Percentiles rank a stretch among this genome's conserved stretches.
Conservation (phyloP, 352 stramenopile genomes). For the Phytophthora colocasiae region DNA sequence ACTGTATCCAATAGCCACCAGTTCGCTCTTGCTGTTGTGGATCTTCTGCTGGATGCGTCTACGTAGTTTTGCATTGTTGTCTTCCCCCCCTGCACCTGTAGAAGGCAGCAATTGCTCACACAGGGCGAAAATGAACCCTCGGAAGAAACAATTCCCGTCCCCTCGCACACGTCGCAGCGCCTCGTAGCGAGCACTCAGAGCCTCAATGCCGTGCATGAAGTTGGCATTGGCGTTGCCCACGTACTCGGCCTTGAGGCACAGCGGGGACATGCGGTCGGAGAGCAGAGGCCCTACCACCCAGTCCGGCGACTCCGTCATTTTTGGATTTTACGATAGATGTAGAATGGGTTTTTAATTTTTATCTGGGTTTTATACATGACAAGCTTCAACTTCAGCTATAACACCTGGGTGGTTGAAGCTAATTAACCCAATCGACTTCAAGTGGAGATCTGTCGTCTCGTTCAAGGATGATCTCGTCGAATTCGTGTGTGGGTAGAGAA, state of each 20-base stretch:
- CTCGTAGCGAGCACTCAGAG: constrained; percentile 71
- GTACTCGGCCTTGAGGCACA: constrained; percentile 75
- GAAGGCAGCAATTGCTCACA: constrained; percentile 76
- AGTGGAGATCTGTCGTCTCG: constrained; percentile 22
- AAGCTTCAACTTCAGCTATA: constrained; percentile 1
- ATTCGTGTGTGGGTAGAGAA: constrained; percentile 1
- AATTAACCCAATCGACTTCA: constrained; percentile 33
- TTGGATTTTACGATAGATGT: no score
- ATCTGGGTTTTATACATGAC: no score
- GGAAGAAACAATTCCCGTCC: constrained; percentile 94
- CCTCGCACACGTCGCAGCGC: constrained; percentile 84
- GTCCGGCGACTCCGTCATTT: constrained; percentile 3
- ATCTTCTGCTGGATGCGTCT: constrained; percentile 65
- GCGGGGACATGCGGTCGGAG: constrained; percentile 61
- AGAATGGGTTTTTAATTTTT: no score
- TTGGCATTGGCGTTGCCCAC: constrained; percentile 74
- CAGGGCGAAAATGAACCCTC: constrained; percentile 89
- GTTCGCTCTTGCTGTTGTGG: constrained; percentile 68
- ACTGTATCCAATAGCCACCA: constrained; percentile 90
- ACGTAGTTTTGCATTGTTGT: constrained; percentile 37
- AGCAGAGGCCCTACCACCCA: constrained; percentile 47
- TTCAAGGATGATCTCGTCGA: constrained; percentile 23
- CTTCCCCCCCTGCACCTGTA: constrained; percentile 23
- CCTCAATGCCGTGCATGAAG: constrained; percentile 77
- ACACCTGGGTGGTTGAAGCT: neutral